phyloP scores from a whole-genome alignment of 2,329 filamentous ascomycete genomes.

The Alternaria viburni region DNA sequence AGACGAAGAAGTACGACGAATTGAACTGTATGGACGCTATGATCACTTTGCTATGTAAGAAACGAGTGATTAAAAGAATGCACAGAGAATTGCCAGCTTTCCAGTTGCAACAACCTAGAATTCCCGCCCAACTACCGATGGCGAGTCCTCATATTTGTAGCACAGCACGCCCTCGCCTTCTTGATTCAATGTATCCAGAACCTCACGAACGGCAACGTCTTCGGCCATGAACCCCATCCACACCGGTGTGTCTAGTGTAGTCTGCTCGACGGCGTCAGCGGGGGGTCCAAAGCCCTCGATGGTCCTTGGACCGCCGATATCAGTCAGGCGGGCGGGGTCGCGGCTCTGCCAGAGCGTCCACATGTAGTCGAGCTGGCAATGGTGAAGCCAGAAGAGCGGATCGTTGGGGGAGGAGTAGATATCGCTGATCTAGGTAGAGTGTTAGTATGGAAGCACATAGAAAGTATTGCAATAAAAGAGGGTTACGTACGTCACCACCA shows the following conservation, averaged over 20 bases:
- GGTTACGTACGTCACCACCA: not conserved
- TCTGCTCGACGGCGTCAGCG: not conserved
- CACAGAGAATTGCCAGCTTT: not conserved
- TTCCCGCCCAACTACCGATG: not conserved
- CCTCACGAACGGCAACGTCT: not conserved
- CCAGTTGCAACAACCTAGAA: not conserved
- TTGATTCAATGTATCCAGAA: not conserved
- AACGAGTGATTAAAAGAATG: not conserved
- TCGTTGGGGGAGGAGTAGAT: not conserved
- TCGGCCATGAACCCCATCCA: not conserved
- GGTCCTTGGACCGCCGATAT: not conserved
- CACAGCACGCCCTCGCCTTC: not conserved
- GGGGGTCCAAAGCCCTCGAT: not conserved
- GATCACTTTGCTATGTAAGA: not conserved
- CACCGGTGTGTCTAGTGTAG: not conserved
- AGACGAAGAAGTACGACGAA: not conserved
- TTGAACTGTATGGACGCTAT: not conserved
- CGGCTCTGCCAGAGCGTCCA: not conserved
- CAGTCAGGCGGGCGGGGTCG: not conserved
- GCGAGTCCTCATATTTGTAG: not conserved
- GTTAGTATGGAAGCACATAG: not conserved
- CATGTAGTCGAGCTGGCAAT: not conserved
- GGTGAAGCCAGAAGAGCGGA: not conserved
- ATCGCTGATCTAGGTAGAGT: not conserved
- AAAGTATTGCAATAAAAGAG: not conserved